Evolutionary conservation across 2,329 filamentous ascomycete species (phyloP), one percentile per base, ranked within the genome.

Genomic region (Meredithiella fracta): DNA sequence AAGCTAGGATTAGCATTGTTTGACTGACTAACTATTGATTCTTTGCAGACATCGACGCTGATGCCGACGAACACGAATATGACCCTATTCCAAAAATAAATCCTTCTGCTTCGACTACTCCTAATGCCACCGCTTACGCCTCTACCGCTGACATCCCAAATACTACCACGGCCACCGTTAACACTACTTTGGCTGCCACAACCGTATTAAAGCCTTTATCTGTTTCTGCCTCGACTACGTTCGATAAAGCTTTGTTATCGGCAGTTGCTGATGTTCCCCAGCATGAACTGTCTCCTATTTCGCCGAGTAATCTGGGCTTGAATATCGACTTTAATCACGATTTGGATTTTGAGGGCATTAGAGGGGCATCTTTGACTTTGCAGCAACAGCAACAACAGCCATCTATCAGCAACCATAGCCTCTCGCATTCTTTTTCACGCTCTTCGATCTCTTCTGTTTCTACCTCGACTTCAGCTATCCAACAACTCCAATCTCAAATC

Each of bases 401-500:
- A 34, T n/a, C n/a, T n/a, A n/a, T n/a, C 29, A 34, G 22, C 52
- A 42, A 40, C 23, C 26, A 47, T 26, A 47, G 34, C 29, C 17
- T 37, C 22, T 20, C 47, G 3, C 11, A 44, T 20, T 20, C 40
- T 15, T 7, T 44, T 58, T 49, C 47, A 3, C 47, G 26, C 11
- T 26, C 59, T 2, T 34, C 29, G 5, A 34, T 34, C 29, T 52
- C 59, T 17, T 54, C 49, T 15, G 37, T 58, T 31, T 57, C 57
- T 22, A 51, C 49, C 7, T 51, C 59, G 47, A 51, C 56, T 23
- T 51, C 58, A 3, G 54, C 56, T 47, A 60, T 62, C 47, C 59
- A 61, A 40, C 62, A 60, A 38, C 59, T 61, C 20, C 60, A 61
- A 44, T 53, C 31, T 23, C 23, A 49, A 50, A 23, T 51, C 49